These are phyloP conservation scores for Phytophthora boehmeriae DNA, from an alignment of 352 stramenopile species.

Conservation along the genomic window DNA sequence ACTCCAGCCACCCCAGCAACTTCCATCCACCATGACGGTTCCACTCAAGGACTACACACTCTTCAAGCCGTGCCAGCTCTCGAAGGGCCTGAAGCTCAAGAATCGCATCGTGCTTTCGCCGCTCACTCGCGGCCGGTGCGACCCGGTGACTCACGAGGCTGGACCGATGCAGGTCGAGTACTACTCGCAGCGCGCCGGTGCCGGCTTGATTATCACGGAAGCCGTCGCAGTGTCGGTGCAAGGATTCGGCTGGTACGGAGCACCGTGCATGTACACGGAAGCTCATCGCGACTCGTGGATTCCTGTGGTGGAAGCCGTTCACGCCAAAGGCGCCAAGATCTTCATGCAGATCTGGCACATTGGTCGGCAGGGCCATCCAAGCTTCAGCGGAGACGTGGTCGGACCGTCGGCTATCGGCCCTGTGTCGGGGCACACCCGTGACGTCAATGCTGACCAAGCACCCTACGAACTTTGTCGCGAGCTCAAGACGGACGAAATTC, in stretches of 20 bases:
- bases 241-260: constrained; percentile 44
- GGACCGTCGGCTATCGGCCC: constrained; percentile 42
- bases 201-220: constrained; percentile 39
- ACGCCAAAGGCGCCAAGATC: constrained; percentile 63
- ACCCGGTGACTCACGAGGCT: constrained; percentile 31
- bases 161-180: constrained; percentile 50
- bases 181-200: constrained; percentile 30
- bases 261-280: constrained; percentile 54
- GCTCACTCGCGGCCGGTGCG: constrained; percentile 33
- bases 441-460: constrained; percentile 29
- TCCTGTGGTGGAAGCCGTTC: constrained; percentile 61
- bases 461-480: constrained; percentile 49
- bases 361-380: constrained; percentile 49
- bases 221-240: constrained; percentile 35
- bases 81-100: constrained; percentile 36
- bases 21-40: constrained; percentile 14
- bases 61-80: constrained; percentile 40
- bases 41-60: constrained; percentile 36
- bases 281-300: constrained; percentile 47
- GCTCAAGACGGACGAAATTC: constrained; percentile 76
- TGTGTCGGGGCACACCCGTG: constrained; percentile 27
- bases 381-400: constrained; percentile 45
- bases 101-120: constrained; percentile 49
- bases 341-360: constrained; percentile 72
- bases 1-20: not conserved